Evolutionary conservation across 306 rosid genomes (phyloP).

Genomic region (Ceratonia siliqua): DNA sequence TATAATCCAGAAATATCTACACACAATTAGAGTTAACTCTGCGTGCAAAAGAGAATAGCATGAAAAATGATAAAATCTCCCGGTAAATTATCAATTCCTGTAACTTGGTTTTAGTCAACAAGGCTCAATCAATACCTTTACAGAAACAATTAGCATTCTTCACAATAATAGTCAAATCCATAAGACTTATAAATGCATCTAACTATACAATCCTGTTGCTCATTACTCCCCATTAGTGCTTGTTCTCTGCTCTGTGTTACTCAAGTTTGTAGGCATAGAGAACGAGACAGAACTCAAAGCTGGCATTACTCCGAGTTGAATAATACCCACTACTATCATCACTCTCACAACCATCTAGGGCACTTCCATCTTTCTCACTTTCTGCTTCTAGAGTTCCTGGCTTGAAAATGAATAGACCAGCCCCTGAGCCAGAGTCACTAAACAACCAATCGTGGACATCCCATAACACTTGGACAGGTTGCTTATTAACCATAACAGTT

Average conservation of each 20-base stretch:
- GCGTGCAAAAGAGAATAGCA: slow-evolving; percentile 5
- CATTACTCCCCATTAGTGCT: not conserved
- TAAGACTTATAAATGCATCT: slow-evolving; percentile 18
- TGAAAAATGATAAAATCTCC: not conserved
- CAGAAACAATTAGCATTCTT: slow-evolving; percentile 22
- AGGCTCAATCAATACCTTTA: slow-evolving; percentile 5
- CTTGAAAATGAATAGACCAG: slow-evolving; percentile 81
- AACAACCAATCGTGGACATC: slow-evolving; percentile 92
- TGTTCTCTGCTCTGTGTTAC: slow-evolving; percentile 19
- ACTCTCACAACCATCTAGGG: slow-evolving; percentile 46
- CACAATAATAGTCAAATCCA: slow-evolving; percentile 22
- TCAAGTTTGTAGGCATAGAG: slow-evolving; percentile 74
- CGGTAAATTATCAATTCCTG: slow-evolving; percentile 25
- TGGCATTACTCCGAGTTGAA: slow-evolving; percentile 49
- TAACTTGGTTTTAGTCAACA: slow-evolving; percentile 15
- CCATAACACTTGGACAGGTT: slow-evolving; percentile 78
- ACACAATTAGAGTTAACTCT: not conserved
- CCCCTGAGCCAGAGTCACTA: slow-evolving; percentile 55
- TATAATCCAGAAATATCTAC: not conserved
- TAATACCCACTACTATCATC: slow-evolving; percentile 65
- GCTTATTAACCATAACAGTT: slow-evolving; percentile 58
- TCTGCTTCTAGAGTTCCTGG: slow-evolving; percentile 57
- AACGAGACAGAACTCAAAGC: slow-evolving; percentile 58
- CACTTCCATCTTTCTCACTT: slow-evolving; percentile 59
- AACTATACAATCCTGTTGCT: slow-evolving; percentile 25